A percentile compares a stretch with the other conserved stretches of the same genome.
Conservation (phyloP, 1,139 yeast genomes). For the Blastobotrys persicus region DNA sequence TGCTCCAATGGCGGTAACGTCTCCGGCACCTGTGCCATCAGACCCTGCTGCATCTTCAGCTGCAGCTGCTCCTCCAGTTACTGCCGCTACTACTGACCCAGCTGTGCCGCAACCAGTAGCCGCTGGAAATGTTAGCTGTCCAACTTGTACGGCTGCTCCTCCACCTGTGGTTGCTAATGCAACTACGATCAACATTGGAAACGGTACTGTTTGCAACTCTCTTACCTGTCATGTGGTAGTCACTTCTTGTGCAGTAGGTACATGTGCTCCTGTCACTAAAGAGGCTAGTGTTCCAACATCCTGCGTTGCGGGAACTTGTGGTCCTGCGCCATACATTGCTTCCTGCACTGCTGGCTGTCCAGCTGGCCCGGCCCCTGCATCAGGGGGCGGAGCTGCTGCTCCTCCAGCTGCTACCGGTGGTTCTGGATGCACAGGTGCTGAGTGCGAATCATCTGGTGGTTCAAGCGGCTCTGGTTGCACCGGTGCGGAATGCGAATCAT, state of each 20-base stretch:
- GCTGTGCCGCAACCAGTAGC: not conserved
- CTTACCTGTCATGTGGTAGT: not conserved
- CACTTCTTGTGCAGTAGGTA: constrained; percentile 1
- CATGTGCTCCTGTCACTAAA: constrained; percentile 3
- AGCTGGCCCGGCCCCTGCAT: not conserved
- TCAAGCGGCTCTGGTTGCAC: not conserved
- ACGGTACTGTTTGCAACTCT: constrained; percentile 1
- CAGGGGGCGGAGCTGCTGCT: not conserved
- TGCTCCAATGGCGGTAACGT: not conserved
- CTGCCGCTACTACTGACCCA: not conserved
- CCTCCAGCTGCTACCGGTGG: constrained; percentile 5
- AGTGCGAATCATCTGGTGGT: not conserved
- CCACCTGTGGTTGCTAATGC: not conserved
- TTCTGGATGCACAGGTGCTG: not conserved
- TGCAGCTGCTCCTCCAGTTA: not conserved
- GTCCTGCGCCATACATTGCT: not conserved
- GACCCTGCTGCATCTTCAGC: not conserved
- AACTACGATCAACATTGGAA: not conserved
- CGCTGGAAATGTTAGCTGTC: not conserved
- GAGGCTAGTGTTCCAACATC: constrained; percentile 3
- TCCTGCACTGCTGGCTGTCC: not conserved
- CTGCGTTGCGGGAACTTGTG: not conserved
- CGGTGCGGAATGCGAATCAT: not conserved
- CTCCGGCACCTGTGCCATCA: not conserved
- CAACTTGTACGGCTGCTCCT: not conserved